A percentile compares a stretch with the other conserved stretches of the same genome.
Conservation (phyloP, 164 flowering plant genomes). For the Stephania japonica region DNA sequence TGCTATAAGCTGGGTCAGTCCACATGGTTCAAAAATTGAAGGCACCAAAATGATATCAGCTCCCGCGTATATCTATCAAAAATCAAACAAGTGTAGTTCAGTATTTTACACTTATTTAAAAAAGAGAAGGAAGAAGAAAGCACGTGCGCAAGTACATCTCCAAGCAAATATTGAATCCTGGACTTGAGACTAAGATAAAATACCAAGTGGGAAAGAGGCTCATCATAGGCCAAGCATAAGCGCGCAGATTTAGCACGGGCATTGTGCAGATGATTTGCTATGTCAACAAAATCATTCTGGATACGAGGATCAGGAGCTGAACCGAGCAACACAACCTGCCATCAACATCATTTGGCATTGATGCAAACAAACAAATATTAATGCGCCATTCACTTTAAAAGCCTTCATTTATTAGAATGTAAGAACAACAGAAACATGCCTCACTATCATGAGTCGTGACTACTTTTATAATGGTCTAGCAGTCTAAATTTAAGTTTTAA, state of each 20-base stretch:
- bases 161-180: background rate
- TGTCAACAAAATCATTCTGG: conserved; percentile 81
- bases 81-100: conserved; percentile 7
- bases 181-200: background rate
- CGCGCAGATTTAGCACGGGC: conserved; percentile 70
- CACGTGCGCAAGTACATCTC: background rate
- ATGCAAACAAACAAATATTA: conserved; percentile 1
- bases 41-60: conserved; percentile 92
- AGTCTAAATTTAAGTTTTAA: background rate
- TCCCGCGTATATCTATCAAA: conserved; percentile 83
- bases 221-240: conserved; percentile 84
- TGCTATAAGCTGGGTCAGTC: conserved; percentile 87
- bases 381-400: background rate
- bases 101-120: background rate
- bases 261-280: conserved; percentile 80
- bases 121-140: too few relatives aligned
- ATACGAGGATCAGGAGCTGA: conserved; percentile 98
- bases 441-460: too few relatives aligned
- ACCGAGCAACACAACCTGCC: conserved; percentile 90
- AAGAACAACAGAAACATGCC: too few relatives aligned
- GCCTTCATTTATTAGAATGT: background rate
- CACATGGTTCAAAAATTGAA: conserved; percentile 98
- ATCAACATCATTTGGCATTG: conserved; percentile 18
- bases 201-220: conserved; percentile 99
- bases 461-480: too few relatives aligned